Conservation (phyloP, 202 grass and related monocot species). For the Panicum hallii region DNA sequence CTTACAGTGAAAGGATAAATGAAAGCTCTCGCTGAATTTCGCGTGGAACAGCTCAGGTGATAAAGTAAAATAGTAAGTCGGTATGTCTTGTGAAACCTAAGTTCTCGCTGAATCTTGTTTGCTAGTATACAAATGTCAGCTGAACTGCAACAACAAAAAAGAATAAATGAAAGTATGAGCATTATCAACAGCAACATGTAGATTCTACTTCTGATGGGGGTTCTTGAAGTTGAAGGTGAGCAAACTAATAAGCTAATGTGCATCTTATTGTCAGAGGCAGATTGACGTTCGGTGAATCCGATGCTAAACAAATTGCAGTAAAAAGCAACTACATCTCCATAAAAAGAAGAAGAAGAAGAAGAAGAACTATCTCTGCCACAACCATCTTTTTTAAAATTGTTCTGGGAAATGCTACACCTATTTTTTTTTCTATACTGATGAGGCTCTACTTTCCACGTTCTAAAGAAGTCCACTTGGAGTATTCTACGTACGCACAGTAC, state of each 20-base stretch:
- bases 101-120: not conserved
- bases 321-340: not conserved
- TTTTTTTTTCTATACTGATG: not conserved
- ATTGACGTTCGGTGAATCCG: not conserved
- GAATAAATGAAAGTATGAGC: not conserved
- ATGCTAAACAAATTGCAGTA: not conserved
- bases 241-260: not conserved
- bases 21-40: too few relatives aligned
- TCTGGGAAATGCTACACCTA: not conserved
- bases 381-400: not conserved
- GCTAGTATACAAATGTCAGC: not conserved
- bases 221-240: not conserved
- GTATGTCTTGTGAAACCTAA: not conserved
- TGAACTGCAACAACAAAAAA: not conserved
- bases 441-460: slow-evolving; percentile 36
- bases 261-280: not conserved
- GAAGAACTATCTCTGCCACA: too few relatives aligned
- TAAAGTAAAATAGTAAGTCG: not conserved
- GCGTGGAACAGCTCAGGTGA: not conserved
- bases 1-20: too few relatives aligned
- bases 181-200: too few relatives aligned
- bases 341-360: too few relatives aligned
- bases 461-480: slow-evolving; percentile 44
- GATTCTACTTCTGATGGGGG: not conserved
- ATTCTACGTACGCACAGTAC: slow-evolving; percentile 9